Evolutionary conservation across 257 asterid genomes (phyloP), one percentile per base, ranked within the genome.

Genomic region (Buddleja alternifolia): DNA sequence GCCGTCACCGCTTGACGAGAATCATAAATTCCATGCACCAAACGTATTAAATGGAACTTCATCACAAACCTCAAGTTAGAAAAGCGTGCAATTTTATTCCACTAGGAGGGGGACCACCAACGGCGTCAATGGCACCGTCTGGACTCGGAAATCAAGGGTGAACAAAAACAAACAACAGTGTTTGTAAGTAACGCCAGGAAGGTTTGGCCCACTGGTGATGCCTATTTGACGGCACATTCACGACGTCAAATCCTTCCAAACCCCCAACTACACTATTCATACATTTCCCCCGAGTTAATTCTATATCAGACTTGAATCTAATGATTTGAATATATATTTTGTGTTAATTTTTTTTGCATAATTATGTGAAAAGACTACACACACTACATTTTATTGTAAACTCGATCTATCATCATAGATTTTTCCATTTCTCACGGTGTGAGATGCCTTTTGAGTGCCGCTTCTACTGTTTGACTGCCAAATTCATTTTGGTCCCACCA

Each of bases 1-100:
- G 17, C 10, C 42, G 34, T 52, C 72, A 66, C 72, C 63, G 63
- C 63, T 67, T 66, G 52, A 48, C 20, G 41, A 24, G 72, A 52
- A 40, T 66, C 62, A 66, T 50, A 11, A 66, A 66, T 36, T 51
- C 15, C 25, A 29, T 40, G 41, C 61, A 66, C 71, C 71, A 34
- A 66, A 66, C 62, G 21, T 66, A 66, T 51, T 66, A 52, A 50
- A 50, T 39, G 71, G 40, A 66, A 19, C 52, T 65, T 36, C 32
- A 20, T 65, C 48, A 17, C 32, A 6, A 51, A 9, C 51, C 12
- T n/a, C 21, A 19, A 6, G 52, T 52, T 66, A 51, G 62, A 36
- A 66, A 66, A 39, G 46, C 51, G 62, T 66, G 71, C 62, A 6
- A 7, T 50, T 12, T 36, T 65, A 46, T 51, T 37, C 36, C 46